These are phyloP conservation scores for Cercophora samala DNA, from an alignment of 495 filamentous ascomycete genomes.

Conservation along the genomic window DNA sequence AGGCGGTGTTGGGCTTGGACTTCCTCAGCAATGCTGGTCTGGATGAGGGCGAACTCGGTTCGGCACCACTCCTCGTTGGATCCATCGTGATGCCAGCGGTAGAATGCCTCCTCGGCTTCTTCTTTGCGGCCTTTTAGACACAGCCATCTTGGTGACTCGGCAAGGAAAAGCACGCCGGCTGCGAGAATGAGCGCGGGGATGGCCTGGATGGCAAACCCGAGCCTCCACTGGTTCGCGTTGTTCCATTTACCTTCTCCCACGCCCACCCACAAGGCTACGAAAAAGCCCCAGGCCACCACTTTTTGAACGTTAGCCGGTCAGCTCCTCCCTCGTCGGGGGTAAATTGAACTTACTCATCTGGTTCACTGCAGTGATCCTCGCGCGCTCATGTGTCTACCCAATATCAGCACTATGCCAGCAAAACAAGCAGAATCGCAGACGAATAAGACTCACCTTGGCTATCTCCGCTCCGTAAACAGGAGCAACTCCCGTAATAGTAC, in stretches of 20 bases:
- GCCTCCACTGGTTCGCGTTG: constrained; percentile 48
- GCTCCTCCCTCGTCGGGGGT: neutral
- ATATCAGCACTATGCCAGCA: no score
- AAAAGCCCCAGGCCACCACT: constrained; percentile 56
- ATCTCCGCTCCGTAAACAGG: constrained; percentile 44
- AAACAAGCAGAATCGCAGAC: no score
- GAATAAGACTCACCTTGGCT: no score
- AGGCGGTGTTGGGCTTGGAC: constrained; percentile 31
- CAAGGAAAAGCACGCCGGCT: constrained; percentile 49
- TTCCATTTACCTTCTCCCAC: constrained; percentile 40
- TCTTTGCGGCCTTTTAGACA: constrained; percentile 48
- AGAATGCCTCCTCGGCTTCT: constrained; percentile 43
- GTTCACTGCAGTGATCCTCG: constrained; percentile 47
- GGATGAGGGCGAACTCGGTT: constrained; percentile 47
- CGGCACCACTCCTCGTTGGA: constrained; percentile 45
- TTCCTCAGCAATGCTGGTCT: constrained; percentile 44
- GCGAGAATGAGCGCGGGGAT: constrained; percentile 50
- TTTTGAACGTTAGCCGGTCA: neutral
- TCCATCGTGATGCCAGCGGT: constrained; percentile 44
- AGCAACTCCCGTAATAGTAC: constrained; percentile 49
- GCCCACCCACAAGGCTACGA: constrained; percentile 42
- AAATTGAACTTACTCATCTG: constrained; percentile 30
- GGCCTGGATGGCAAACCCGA: constrained; percentile 54
- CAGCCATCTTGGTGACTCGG: constrained; percentile 58
- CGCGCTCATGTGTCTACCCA: constrained; percentile 50